These are phyloP conservation scores for Boehmeria nivea DNA, from an alignment of 306 rosid species.

Conservation along the genomic window DNA sequence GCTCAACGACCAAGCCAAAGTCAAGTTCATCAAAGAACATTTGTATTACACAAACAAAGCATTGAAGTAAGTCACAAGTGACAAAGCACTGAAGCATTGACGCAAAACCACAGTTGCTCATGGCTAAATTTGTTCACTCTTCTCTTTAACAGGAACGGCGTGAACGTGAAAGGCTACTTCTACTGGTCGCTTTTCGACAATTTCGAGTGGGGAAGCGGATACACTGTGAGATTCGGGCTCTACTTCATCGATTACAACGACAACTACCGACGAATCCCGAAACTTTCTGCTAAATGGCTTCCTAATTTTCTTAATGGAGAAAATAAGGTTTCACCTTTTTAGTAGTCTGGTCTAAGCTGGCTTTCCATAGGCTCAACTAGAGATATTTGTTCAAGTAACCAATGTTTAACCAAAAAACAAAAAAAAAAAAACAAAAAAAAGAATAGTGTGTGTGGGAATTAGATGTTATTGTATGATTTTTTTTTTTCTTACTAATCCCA, in stretches of 20 bases:
- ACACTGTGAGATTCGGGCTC: slow-evolving; percentile 16
- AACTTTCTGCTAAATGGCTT: slow-evolving; percentile 10
- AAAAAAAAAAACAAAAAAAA: too few relatives aligned
- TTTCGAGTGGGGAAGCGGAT: slow-evolving; percentile 27
- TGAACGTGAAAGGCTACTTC: slow-evolving; percentile 27
- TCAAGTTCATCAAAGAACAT: background rate
- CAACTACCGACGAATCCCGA: slow-evolving; percentile 18
- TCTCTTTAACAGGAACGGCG: slow-evolving; percentile 20
- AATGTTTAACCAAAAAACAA: too few relatives aligned
- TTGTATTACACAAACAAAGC: slow-evolving; percentile 7
- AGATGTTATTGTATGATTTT: too few relatives aligned
- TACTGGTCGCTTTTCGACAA: slow-evolving; percentile 22
- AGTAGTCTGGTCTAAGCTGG: too few relatives aligned
- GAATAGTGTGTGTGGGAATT: too few relatives aligned
- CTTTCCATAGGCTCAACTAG: too few relatives aligned
- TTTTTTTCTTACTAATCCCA: too few relatives aligned
- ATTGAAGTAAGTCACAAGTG: slow-evolving; percentile 16
- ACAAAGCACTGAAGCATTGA: too few relatives aligned
- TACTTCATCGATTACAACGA: slow-evolving; percentile 17
- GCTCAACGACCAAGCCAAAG: background rate
- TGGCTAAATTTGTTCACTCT: too few relatives aligned
- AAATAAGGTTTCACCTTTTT: background rate
- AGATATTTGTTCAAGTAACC: too few relatives aligned
- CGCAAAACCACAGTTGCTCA: too few relatives aligned
- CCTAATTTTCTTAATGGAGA: background rate